Evolutionary conservation across 805 yeast genomes (phyloP).

Genomic region (Yarrowia osloensis): DNA sequence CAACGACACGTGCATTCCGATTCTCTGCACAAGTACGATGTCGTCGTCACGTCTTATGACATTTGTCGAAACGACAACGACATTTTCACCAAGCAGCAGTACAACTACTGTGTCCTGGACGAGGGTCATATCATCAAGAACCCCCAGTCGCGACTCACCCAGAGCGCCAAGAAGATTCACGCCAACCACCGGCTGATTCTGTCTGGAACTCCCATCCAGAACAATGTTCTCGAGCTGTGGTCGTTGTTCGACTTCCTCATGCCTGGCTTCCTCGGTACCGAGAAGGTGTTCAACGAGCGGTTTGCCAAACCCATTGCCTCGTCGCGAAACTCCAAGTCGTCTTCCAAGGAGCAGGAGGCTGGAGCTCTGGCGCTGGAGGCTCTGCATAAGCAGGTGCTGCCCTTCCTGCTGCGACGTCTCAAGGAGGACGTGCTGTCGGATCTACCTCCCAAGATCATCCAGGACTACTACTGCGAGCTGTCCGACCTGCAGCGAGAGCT

Average conservation of each 20-base stretch:
- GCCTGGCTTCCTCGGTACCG: constrained; percentile 98
- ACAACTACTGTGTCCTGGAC: constrained; percentile 92
- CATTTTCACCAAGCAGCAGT: constrained; percentile 58
- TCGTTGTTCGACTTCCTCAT: constrained; percentile 94
- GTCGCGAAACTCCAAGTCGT: constrained; percentile 82
- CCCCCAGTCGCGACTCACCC: constrained; percentile 81
- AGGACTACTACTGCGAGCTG: constrained; percentile 95
- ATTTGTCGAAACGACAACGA: constrained; percentile 91
- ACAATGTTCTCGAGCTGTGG: constrained; percentile 95
- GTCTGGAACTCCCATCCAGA: constrained; percentile 98
- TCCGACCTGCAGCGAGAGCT: constrained; percentile 86
- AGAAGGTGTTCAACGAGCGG: constrained; percentile 87
- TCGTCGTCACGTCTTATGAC: constrained; percentile 93
- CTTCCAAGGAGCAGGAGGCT: constrained; percentile 92
- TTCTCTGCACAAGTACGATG: constrained; percentile 62
- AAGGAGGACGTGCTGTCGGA: constrained; percentile 96
- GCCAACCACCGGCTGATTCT: constrained; percentile 90
- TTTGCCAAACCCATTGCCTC: constrained; percentile 98
- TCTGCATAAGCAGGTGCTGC: constrained; percentile 92
- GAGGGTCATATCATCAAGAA: constrained; percentile 98
- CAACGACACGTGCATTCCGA: constrained; percentile 59
- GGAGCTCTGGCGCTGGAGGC: constrained; percentile 97
- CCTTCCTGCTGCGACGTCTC: constrained; percentile 92
- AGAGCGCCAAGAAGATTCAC: constrained; percentile 75
- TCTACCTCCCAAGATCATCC: constrained; percentile 96